These are phyloP conservation scores for Aegle marmelos DNA, from an alignment of 345 rosid species.

Conservation along the genomic window DNA sequence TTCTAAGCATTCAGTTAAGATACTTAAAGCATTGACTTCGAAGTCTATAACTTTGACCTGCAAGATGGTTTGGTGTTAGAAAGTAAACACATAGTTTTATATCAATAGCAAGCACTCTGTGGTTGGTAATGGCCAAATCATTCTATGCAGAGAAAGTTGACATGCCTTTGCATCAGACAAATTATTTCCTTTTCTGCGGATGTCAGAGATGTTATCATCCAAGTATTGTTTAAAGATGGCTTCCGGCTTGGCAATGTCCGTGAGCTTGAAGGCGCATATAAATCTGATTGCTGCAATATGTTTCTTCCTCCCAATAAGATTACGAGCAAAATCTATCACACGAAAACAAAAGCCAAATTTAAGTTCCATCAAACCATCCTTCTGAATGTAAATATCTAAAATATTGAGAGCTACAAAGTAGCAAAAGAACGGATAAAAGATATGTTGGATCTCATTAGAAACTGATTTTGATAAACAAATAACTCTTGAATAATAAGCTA, in stretches of 20 bases:
- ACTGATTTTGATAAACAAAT: background rate
- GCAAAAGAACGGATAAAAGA: background rate
- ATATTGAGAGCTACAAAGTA: background rate
- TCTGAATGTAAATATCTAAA: background rate
- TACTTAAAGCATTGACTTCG: conserved; percentile 18
- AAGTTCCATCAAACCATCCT: background rate
- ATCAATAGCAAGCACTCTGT: background rate
- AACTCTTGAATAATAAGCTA: background rate
- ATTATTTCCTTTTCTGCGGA: background rate
- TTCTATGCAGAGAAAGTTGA: background rate
- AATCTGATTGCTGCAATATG: conserved; percentile 26
- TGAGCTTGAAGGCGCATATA: conserved; percentile 30
- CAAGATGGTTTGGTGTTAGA: background rate
- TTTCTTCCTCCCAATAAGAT: conserved; percentile 27
- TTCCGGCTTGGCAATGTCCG: conserved; percentile 25
- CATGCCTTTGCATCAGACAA: conserved; percentile 22
- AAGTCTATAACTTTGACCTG: conserved; percentile 25
- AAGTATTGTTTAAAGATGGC: conserved; percentile 20
- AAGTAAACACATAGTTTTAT: background rate
- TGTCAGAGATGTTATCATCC: background rate
- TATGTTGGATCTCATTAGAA: background rate
- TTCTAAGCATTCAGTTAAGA: conserved; percentile 24
- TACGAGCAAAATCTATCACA: conserved; percentile 31
- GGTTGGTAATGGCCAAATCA: background rate
- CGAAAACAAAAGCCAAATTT: background rate